Base-by-base conservation (phyloP, 257 asterid genomes). In the Gentiana straminea region DNA sequence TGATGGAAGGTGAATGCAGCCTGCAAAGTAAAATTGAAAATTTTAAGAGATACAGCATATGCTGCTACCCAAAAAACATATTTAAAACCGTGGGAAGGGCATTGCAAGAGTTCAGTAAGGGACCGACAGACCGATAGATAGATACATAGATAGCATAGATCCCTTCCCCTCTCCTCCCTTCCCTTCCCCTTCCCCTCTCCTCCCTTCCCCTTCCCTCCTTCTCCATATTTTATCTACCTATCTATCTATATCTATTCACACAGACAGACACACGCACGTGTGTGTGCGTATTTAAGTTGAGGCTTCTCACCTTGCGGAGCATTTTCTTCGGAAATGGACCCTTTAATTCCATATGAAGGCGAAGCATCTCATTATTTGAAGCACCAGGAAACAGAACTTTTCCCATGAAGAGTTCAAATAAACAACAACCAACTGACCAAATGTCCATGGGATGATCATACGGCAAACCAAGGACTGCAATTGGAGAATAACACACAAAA, bases 351-450 rank as follows among this genome's bases (percentile, higher is more conserved):
- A 92, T 85, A 70, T 88, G 95, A 72, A 92, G 94, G 50, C 99
- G 99, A 67, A 92, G 95, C 99, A 92, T 92, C 74, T 92, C 97
- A 73, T 92, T 88, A 64, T 92, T 92, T 56, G 94, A 77, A 46
- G 89, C 55, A 58, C 97, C 99, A 24, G 97, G 97, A 75, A 92
- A 92, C 33, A 92, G 79, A 60, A 88, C 99, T 74, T 92, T 92
- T 54, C 99, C 99, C 34, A 89, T 76, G 65, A 83, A 92, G 67
- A 92, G 86, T 82, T 92, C 99, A 79, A 78, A 92, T 78, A 92
- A 79, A 69, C 99, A 92, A 70, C 99, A 92, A 57, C 99, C 97
- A 13, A 92, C 95, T 33, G 97, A 92, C 99, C 99, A 92, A 44
- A 92, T 79, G 75, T 92, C 99, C 94, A 92, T 62, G 38, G 99